Evolutionary conservation across 2,329 filamentous ascomycete species (phyloP), one percentile per base, ranked within the genome.

Genomic region (Aspergillus fumigatiaffinis): DNA sequence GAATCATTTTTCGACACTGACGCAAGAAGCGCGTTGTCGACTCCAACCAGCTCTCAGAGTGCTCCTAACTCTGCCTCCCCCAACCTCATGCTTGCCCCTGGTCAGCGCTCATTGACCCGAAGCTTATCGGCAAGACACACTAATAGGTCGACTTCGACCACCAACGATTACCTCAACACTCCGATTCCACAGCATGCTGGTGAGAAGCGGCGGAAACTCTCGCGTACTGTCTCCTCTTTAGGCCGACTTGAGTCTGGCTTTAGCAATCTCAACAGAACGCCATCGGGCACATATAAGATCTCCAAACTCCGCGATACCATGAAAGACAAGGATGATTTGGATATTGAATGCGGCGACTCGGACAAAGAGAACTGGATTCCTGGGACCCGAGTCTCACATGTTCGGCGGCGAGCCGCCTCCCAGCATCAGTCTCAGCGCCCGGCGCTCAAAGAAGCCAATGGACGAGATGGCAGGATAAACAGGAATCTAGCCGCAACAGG

Each of bases 331-430:
- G 62, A 72, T 66, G 68, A 80, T 66, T 50, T 73, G 41, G 73
- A 79, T 73, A 65, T 79, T 66, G 70, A 84, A 17, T 84, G 76
- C 72, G 80, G 85, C 51, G 92, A 96, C 67, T 96, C 91, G 1
- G 93, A 97, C 72, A 97, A 97, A 76, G 93, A 97, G 77, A 97
- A 97, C 70, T 95, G 91, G 84, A 75, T 82, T 44, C 83, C 83
- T 2, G 79, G 79, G 3, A 80, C 78, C 23, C 72, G 73, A 38
- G 62, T 66, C 20, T 70, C 74, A 10, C 68, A 70, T 41, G 83
- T 69, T 44, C 73, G 72, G 54, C 72, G 73, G 38, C 68, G 70
- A 4, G 65, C 63, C 21, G 60, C 64, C 25, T 68, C 66, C n/a
- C 66, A 71, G 28, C 62, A 66, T 49, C 60, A 63, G 8, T 44